Evolutionary conservation across 345 rosid species (phyloP), one percentile per base, ranked within the genome.

Genomic region (Cardamine chenopodiifolia): DNA sequence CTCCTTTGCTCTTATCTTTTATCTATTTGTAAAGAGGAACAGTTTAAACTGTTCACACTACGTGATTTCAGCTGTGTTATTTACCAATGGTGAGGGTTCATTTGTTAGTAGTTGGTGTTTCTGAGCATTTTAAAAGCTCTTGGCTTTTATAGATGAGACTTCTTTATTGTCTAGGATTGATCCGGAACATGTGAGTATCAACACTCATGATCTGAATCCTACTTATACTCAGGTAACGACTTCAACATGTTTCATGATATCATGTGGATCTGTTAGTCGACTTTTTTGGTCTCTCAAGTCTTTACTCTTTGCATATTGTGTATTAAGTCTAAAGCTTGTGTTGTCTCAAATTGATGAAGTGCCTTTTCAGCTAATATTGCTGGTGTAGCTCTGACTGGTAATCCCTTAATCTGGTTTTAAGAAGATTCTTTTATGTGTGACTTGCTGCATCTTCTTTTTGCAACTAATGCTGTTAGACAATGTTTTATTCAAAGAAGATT

Each of bases 81-180:
- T 55, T 26, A 31, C 65, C 55, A 45, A 19, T 56, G 44, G 20
- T 22, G 37, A 60, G 18, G 48, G 11, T 17, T 66, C 59, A 32
- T 29, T 29, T 45, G 56, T 40, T 68, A 56, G 6, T 15, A n/a
- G 75, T 42, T 70, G 74, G 28, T 19, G 19, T 45, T 59, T 59
- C 31, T 57, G 15, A 52, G 26, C 26, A 1, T 25, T 25, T 25
- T 25, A 1, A 25, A 25, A 25, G 26, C 1, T 70, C 5, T 59
- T 71, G 45, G 6, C 39, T 61, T 72, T 26, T 62, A 37, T 35
- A 25, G 23, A n/a, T n/a, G n/a, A n/a, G n/a, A n/a, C n/a, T 31
- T 59, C 10, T 22, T 57, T 57, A 8, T 70, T 50, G 59, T 35
- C 15, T 71, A 20, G 44, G 40, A 42, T 47, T 48, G 28, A 19